Evolutionary conservation across 1,284 basidiomycete genomes (phyloP).

Genomic region (Anthracocystis panici-leucophaei): DNA sequence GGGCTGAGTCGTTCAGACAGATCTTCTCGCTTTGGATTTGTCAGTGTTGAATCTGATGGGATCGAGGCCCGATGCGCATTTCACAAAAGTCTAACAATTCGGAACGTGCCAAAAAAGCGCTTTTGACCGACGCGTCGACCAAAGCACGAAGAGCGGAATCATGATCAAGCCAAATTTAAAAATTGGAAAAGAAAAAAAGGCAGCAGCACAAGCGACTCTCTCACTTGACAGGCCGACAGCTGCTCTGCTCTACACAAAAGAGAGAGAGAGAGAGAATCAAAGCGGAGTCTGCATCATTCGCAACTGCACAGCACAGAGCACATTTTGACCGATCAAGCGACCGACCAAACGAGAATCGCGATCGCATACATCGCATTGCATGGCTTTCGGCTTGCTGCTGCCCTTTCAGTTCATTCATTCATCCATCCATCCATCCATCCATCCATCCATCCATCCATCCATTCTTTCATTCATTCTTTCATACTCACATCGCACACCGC

Average conservation of each 20-base stretch:
- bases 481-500: not conserved
- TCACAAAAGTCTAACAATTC: not conserved
- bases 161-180: conserved; percentile 4
- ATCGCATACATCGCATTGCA: conserved; percentile 5
- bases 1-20: conserved; percentile 18
- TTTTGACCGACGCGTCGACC: conserved; percentile 26
- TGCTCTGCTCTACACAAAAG: no score
- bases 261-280: no score
- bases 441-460: not conserved
- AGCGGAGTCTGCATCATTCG: no score
- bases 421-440: conserved; percentile 5
- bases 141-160: not conserved
- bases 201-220: not conserved
- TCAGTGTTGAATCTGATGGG: conserved; percentile 4
- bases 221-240: not conserved
- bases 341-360: not conserved
- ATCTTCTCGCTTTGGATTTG: conserved; percentile 40
- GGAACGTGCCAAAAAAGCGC: no score
- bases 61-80: not conserved
- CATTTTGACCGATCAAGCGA: no score
- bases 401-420: conserved; percentile 4
- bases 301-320: no score
- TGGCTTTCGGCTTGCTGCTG: not conserved
- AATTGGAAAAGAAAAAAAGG: conserved; percentile 1
- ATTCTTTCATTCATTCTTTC: not conserved